These are phyloP conservation scores for Bruguiera gymnorhiza DNA, from an alignment of 345 rosid species.

Conservation along the genomic window DNA sequence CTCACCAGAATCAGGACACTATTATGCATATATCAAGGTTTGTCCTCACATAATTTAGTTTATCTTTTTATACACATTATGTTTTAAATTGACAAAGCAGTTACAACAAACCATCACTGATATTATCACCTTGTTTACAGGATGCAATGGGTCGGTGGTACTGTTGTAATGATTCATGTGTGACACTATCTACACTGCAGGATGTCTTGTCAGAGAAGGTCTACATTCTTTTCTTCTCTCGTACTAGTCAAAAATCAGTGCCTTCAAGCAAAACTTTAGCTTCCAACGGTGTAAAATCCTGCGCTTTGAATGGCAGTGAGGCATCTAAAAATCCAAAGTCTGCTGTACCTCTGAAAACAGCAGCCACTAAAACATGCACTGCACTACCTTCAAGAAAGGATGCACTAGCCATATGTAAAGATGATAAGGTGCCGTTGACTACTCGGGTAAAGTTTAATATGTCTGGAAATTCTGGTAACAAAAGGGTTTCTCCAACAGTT, in stretches of 20 bases:
- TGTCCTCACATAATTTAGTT: neutral
- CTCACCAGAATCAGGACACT: slow-evolving; percentile 94
- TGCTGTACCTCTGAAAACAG: slow-evolving; percentile 36
- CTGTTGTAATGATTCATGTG: slow-evolving; percentile 83
- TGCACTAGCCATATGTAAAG: slow-evolving; percentile 39
- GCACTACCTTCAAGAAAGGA: slow-evolving; percentile 41
- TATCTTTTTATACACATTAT: neutral
- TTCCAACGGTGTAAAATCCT: slow-evolving; percentile 57
- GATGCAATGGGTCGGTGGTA: slow-evolving; percentile 90
- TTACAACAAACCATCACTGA: slow-evolving; percentile 8
- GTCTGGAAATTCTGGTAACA: slow-evolving; percentile 52
- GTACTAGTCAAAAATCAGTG: slow-evolving; percentile 60
- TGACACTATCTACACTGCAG: slow-evolving; percentile 69
- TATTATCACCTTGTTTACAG: slow-evolving; percentile 36
- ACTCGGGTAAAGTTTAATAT: slow-evolving; percentile 52
- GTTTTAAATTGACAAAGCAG: slow-evolving; percentile 9
- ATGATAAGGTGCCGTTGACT: slow-evolving; percentile 51
- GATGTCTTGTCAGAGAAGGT: slow-evolving; percentile 92
- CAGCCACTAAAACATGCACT: slow-evolving; percentile 28
- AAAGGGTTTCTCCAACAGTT: slow-evolving; percentile 37
- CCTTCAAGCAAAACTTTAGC: slow-evolving; percentile 32
- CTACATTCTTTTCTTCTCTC: slow-evolving; percentile 87
- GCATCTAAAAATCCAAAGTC: slow-evolving; percentile 37
- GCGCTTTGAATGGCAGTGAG: slow-evolving; percentile 49
- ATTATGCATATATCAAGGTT: slow-evolving; percentile 95